phyloP scores from a whole-genome alignment of 2,329 filamentous ascomycete genomes.

The Cryphonectria radicalis region DNA sequence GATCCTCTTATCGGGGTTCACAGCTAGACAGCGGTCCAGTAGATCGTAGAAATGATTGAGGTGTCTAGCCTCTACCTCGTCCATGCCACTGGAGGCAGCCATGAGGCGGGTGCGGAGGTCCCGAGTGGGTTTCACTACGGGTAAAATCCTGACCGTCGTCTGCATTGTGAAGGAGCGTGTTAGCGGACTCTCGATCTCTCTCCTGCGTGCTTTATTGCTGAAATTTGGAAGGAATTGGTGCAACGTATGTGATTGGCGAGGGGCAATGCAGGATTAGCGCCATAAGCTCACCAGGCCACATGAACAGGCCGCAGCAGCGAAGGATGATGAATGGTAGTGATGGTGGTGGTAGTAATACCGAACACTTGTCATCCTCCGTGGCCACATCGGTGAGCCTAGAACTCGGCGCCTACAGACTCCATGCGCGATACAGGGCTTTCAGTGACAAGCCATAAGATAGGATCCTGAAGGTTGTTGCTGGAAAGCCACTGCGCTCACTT shows the following conservation, averaged over 20 bases:
- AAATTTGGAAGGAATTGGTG: constrained; percentile 18
- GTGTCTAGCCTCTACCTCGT: constrained; percentile 74
- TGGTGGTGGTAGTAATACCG: constrained; percentile 7
- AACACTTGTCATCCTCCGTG: constrained; percentile 10
- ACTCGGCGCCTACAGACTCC: constrained; percentile 22
- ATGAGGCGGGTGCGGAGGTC: constrained; percentile 82
- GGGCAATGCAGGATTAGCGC: background rate
- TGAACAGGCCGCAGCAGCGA: constrained; percentile 21
- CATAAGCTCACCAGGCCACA: constrained; percentile 19
- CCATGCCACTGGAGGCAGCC: constrained; percentile 74
- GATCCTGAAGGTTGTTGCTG: background rate
- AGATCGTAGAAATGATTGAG: constrained; percentile 84
- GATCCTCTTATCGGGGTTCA: constrained; percentile 92
- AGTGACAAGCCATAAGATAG: background rate
- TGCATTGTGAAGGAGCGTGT: constrained; percentile 41
- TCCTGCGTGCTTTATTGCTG: constrained; percentile 10
- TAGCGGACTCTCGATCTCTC: constrained; percentile 23
- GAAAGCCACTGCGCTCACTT: background rate
- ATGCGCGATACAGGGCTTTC: constrained; percentile 4
- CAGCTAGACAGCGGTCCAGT: constrained; percentile 81
- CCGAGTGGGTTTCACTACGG: constrained; percentile 74
- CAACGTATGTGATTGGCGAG: constrained; percentile 10
- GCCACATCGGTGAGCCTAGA: constrained; percentile 17
- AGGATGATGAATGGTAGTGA: constrained; percentile 16
- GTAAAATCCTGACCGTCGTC: constrained; percentile 70